phyloP scores from a whole-genome alignment of 2,329 filamentous ascomycete species.

The Herpotrichia juniperi region DNA sequence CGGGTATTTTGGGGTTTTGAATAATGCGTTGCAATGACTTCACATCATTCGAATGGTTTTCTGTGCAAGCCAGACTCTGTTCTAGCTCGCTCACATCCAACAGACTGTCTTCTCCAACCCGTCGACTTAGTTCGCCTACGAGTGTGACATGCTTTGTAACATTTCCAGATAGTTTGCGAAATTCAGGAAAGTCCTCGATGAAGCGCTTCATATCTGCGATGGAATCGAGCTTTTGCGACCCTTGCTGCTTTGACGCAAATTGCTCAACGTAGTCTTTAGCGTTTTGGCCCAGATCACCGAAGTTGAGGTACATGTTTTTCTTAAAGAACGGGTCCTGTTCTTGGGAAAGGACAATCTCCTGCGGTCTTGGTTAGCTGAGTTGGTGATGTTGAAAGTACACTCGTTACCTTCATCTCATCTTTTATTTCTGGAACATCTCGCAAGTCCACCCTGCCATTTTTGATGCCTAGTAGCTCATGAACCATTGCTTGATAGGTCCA shows the following conservation, averaged over 20 bases:
- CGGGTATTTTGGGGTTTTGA: slow-evolving; percentile 75
- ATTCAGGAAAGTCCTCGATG: slow-evolving; percentile 98
- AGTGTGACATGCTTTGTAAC: slow-evolving; percentile 98
- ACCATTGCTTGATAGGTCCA: slow-evolving; percentile 99
- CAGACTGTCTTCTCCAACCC: slow-evolving; percentile 82
- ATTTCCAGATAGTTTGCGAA: slow-evolving; percentile 94
- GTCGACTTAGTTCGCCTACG: slow-evolving; percentile 88
- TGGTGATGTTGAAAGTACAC: not conserved
- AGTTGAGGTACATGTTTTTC: slow-evolving; percentile 99
- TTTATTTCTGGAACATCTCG: slow-evolving; percentile 82
- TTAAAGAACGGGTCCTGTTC: slow-evolving; percentile 99
- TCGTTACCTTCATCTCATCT: slow-evolving; percentile 72
- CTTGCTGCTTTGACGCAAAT: slow-evolving; percentile 97
- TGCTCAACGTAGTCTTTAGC: slow-evolving; percentile 99
- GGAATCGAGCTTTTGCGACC: slow-evolving; percentile 92
- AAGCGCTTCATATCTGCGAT: slow-evolving; percentile 99
- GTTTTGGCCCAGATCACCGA: slow-evolving; percentile 91
- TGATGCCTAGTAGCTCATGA: slow-evolving; percentile 90
- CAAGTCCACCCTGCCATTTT: slow-evolving; percentile 92
- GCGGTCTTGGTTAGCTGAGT: not conserved
- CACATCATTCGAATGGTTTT: slow-evolving; percentile 90
- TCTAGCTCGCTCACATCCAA: slow-evolving; percentile 98
- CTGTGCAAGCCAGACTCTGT: slow-evolving; percentile 95
- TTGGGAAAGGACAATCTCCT: slow-evolving; percentile 91
- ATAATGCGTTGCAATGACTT: slow-evolving; percentile 90